Evolutionary conservation across 2,329 filamentous ascomycete genomes (phyloP), one percentile per base, ranked within the genome.

Genomic region (Aureobasidium sp.): DNA sequence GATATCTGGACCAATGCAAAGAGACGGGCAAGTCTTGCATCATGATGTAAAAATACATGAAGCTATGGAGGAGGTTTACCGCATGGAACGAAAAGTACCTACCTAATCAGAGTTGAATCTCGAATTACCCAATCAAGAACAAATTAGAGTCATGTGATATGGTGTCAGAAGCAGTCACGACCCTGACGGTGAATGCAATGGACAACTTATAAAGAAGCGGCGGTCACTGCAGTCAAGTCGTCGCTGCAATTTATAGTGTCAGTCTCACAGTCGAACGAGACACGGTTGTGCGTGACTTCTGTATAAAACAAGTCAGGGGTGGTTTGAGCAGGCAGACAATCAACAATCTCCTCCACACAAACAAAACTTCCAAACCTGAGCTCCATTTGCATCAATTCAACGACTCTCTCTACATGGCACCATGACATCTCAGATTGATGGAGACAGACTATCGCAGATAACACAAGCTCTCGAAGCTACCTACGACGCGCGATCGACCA

Each of bases 401-500:
- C 57, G 53, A 47, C 29, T 14, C 27, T 29, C 39, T 9, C 14
- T 58, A 39, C n/a, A 58, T 58, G 54, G 54, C 42, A 58, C 9
- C 44, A 59, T 59, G 49, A 42, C 32, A n/a, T 48, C 50, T 11
- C 48, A 55, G n/a, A 21, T 47, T 27, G 50, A 62, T 42, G 53
- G 54, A 34, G 60, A 64, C 55, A 71, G 74, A 64, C 80, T 91
- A 57, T 77, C 83, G 55, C 85, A 83, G 71, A 94, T 97, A 66
- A 85, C 91, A 70, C 84, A 89, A 70, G 94, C 94, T 44, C 85
- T 99, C 67, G 85, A 94, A 68, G 84, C 95, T 68, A 90, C 97
- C 64, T 93, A 97, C 78, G 87, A 85, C 70, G 85, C 92, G 11
- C 82, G 85, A 64, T 93, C 92, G 44, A 82, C 85, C 66, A 97